Conservation (phyloP, 2,329 filamentous ascomycete species). For the Aspergillus amoenus region DNA sequence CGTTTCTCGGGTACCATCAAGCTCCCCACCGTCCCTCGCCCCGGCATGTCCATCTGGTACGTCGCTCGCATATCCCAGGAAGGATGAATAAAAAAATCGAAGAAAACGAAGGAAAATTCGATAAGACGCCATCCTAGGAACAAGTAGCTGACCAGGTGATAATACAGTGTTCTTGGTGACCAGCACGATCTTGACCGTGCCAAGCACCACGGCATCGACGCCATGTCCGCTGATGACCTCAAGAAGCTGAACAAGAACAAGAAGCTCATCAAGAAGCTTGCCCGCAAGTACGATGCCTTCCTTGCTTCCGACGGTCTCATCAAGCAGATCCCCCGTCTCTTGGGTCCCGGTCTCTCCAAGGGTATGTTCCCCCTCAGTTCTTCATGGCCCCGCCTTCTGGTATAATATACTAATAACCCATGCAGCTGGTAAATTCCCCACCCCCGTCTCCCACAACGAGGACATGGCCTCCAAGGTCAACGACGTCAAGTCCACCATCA, state of each 20-base stretch:
- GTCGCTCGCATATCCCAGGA: constrained; percentile 23
- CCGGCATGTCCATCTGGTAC: constrained; percentile 82
- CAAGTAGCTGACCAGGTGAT: constrained; percentile 15
- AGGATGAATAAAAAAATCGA: neutral
- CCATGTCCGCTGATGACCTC: constrained; percentile 97
- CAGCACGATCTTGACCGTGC: constrained; percentile 99
- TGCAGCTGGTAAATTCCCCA: constrained; percentile 97
- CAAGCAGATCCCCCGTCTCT: constrained; percentile 99
- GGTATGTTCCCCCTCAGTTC: constrained; percentile 53
- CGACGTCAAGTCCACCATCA: constrained; percentile 99
- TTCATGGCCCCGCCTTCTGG: neutral
- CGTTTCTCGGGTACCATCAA: constrained; percentile 99
- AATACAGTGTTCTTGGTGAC: constrained; percentile 73
- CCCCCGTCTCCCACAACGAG: constrained; percentile 94
- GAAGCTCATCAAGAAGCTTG: constrained; percentile 99
- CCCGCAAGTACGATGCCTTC: constrained; percentile 99
- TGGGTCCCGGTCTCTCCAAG: constrained; percentile 98
- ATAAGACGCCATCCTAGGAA: neutral
- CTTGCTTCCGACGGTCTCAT: constrained; percentile 95
- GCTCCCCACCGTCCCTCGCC: constrained; percentile 87
- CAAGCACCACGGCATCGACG: constrained; percentile 97
- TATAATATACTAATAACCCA: constrained; percentile 30
- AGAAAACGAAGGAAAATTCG: neutral
- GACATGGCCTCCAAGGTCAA: constrained; percentile 93
- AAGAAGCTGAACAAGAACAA: constrained; percentile 99